Evolutionary conservation across 495 filamentous ascomycete genomes (phyloP).

Genomic region (Parathielavia appendiculata): DNA sequence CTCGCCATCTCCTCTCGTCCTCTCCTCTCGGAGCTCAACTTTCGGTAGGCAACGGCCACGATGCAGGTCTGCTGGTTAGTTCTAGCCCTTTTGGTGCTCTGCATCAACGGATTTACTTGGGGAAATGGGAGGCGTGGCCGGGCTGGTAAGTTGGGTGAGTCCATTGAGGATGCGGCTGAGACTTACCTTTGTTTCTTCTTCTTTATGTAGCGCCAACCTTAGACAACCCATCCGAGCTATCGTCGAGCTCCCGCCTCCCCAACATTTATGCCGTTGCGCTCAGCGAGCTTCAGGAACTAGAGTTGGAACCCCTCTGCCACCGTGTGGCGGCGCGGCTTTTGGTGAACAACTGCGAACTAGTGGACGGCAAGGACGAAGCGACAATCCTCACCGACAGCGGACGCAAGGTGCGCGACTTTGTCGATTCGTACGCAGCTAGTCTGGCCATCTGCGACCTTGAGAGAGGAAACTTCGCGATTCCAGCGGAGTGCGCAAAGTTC

Average conservation of each 20-base stretch:
- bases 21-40: no score
- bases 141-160: slow-evolving; percentile 15
- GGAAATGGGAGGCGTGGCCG: slow-evolving; percentile 17
- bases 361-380: slow-evolving; percentile 51
- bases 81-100: slow-evolving; percentile 6
- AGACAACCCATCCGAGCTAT: slow-evolving; percentile 26
- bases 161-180: not conserved
- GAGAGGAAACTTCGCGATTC: slow-evolving; percentile 45
- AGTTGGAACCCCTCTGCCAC: slow-evolving; percentile 63
- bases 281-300: slow-evolving; percentile 57
- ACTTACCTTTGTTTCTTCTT: no score
- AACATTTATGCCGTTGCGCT: slow-evolving; percentile 57
- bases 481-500: slow-evolving; percentile 41
- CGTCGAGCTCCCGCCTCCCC: slow-evolving; percentile 28
- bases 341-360: slow-evolving; percentile 60
- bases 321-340: slow-evolving; percentile 60
- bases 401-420: slow-evolving; percentile 46
- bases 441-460: slow-evolving; percentile 70
- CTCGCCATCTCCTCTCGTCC: no score
- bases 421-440: slow-evolving; percentile 68
- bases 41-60: no score
- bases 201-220: no score
- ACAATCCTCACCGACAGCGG: slow-evolving; percentile 43
- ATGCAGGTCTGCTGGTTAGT: slow-evolving; percentile 9
- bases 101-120: slow-evolving; percentile 30